Evolutionary conservation across 179 eudicot genomes (phyloP).

Genomic region (Silene noctiflora): DNA sequence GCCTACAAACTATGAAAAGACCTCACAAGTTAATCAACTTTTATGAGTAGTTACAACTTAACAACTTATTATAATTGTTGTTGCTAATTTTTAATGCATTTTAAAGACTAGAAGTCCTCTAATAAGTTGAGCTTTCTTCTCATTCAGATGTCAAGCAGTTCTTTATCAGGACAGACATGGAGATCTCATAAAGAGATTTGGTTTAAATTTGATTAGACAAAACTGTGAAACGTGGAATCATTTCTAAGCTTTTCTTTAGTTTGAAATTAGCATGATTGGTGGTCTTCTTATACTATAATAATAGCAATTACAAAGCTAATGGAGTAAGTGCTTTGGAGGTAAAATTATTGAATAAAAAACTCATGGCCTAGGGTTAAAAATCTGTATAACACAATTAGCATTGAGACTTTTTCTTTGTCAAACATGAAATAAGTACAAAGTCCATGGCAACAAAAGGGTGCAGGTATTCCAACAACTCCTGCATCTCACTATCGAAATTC

Average conservation of each 20-base stretch:
- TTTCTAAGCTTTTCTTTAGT: background rate
- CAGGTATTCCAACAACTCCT: too few relatives aligned
- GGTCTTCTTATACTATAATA: background rate
- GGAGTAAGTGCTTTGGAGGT: background rate
- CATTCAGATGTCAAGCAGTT: slow-evolving; percentile 9
- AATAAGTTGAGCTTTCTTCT: background rate
- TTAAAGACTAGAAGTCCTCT: background rate
- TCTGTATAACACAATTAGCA: too few relatives aligned
- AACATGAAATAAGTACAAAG: too few relatives aligned
- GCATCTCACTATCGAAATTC: too few relatives aligned
- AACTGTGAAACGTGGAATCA: background rate
- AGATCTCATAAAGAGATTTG: slow-evolving; percentile 13
- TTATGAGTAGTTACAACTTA: background rate
- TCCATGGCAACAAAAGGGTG: too few relatives aligned
- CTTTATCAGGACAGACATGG: slow-evolving; percentile 8
- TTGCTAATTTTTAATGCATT: background rate
- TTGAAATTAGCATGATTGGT: slow-evolving; percentile 13
- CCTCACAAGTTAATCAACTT: background rate
- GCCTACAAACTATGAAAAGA: background rate
- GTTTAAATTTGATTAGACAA: slow-evolving; percentile 5
- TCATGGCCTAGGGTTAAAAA: background rate
- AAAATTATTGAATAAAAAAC: too few relatives aligned
- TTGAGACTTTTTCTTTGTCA: too few relatives aligned
- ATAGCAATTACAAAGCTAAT: background rate
- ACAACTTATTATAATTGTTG: background rate